phyloP scores from a whole-genome alignment of 257 asterid genomes.

The Scutellaria minor region DNA sequence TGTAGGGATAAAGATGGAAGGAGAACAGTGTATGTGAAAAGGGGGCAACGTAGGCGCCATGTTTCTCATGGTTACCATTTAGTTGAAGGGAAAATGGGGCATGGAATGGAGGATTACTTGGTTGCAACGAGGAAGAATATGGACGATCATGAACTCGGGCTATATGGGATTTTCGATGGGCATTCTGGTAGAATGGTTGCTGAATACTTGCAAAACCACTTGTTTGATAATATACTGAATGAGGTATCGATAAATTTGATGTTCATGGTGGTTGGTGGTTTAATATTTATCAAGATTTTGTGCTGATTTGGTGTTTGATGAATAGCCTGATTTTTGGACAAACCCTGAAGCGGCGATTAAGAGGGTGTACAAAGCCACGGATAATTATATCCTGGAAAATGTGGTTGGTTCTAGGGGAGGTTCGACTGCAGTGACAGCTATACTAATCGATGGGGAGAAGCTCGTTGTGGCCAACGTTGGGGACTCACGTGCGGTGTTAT shows the following conservation, averaged over 20 bases:
- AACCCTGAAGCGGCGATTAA: slow-evolving; percentile 40
- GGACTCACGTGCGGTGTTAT: slow-evolving; percentile 54
- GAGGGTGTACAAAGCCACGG: slow-evolving; percentile 44
- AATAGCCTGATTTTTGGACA: slow-evolving; percentile 51
- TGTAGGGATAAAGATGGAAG: not conserved
- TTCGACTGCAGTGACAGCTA: slow-evolving; percentile 56
- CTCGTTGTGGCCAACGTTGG: slow-evolving; percentile 60
- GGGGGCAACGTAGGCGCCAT: not conserved
- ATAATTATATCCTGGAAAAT: slow-evolving; percentile 44
- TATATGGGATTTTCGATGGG: slow-evolving; percentile 62
- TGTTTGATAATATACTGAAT: slow-evolving; percentile 49
- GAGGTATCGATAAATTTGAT: slow-evolving; percentile 39
- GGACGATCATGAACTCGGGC: slow-evolving; percentile 45
- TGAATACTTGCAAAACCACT: slow-evolving; percentile 48
- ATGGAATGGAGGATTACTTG: slow-evolving; percentile 58
- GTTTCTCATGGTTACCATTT: slow-evolving; percentile 47
- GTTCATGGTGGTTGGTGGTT: not conserved
- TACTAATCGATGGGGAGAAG: slow-evolving; percentile 42
- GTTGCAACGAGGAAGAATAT: slow-evolving; percentile 42
- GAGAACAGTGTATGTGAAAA: not conserved
- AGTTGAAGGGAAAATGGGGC: slow-evolving; percentile 57
- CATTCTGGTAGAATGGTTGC: slow-evolving; percentile 53
- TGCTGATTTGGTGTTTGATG: not conserved
- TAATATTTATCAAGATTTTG: slow-evolving; percentile 5
- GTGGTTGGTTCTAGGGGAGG: slow-evolving; percentile 53